These are phyloP conservation scores for Umbelopsis isabellina DNA, from an alignment of 192 early-diverging fungal genomes.

Conservation along the genomic window DNA sequence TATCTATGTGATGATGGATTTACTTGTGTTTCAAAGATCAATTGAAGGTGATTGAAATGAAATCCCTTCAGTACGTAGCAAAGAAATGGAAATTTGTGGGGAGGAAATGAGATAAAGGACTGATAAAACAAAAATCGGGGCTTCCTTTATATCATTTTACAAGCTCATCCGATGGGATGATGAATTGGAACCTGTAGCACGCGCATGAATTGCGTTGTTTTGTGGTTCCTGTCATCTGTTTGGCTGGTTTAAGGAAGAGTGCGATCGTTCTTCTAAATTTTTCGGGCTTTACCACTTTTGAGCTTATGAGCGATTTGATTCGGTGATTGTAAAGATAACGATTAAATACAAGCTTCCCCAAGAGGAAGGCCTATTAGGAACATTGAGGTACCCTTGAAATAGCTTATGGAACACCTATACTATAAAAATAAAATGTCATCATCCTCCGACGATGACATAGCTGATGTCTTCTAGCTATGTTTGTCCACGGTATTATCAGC, in stretches of 20 bases:
- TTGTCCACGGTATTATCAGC: conserved; percentile 6
- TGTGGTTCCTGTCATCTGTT: conserved; percentile 17
- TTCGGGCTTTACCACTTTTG: conserved; percentile 15
- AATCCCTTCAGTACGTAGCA: no score
- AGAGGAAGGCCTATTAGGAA: background rate
- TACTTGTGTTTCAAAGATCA: no score
- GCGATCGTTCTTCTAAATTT: conserved; percentile 19
- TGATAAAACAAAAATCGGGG: background rate
- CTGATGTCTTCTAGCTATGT: background rate
- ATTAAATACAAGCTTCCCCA: conserved; percentile 15
- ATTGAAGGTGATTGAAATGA: no score
- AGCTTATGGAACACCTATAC: conserved; percentile 6
- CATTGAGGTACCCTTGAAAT: conserved; percentile 17
- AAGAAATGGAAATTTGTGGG: background rate
- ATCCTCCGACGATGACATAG: conserved; percentile 23
- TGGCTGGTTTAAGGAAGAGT: conserved; percentile 11
- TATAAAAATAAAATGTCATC: conserved; percentile 22
- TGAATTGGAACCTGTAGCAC: background rate
- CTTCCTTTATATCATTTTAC: conserved; percentile 16
- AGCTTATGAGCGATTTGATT: conserved; percentile 3
- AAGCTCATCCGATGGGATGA: background rate
- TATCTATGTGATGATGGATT: background rate
- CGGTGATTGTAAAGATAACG: conserved; percentile 22
- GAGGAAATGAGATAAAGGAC: background rate
- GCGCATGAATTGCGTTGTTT: conserved; percentile 17